These are phyloP conservation scores for Arthromyces matolae DNA, from an alignment of 768 basidiomycete species.

Conservation along the genomic window DNA sequence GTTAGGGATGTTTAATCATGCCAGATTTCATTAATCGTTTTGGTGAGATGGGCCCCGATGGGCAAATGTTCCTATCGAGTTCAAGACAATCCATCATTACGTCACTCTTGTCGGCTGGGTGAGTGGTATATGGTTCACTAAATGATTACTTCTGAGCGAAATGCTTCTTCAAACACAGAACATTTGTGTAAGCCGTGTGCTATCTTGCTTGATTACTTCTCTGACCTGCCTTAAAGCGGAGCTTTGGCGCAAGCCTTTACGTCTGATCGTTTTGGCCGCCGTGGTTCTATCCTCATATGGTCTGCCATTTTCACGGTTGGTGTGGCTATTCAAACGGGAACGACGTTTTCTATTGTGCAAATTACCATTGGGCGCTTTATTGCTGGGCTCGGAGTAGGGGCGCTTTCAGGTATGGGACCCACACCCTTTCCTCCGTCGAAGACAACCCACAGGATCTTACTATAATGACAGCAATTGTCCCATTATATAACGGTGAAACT, in stretches of 20 bases:
- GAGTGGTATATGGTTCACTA: constrained; percentile 14
- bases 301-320: constrained; percentile 68
- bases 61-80: constrained; percentile 49
- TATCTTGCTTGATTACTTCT: neutral
- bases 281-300: constrained; percentile 75
- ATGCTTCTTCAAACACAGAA: constrained; percentile 53
- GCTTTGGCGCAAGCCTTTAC: constrained; percentile 72
- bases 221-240: constrained; percentile 35
- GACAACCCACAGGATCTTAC: neutral
- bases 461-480: constrained; percentile 50
- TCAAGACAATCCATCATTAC: constrained; percentile 75
- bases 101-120: constrained; percentile 75
- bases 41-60: constrained; percentile 47
- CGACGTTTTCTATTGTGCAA: constrained; percentile 55
- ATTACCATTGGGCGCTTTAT: constrained; percentile 72
- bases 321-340: constrained; percentile 66
- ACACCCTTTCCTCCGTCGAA: neutral
- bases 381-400: constrained; percentile 75
- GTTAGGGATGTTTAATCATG: constrained; percentile 75
- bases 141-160: constrained; percentile 20
- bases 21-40: constrained; percentile 71
- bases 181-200: constrained; percentile 42
- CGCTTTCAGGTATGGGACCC: constrained; percentile 54
- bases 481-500: constrained; percentile 75
- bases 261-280: constrained; percentile 67